Percentiles rank a stretch among this genome's conserved stretches.
Conservation (phyloP, 1,284 basidiomycete species). For the Lentinus polychrous region DNA sequence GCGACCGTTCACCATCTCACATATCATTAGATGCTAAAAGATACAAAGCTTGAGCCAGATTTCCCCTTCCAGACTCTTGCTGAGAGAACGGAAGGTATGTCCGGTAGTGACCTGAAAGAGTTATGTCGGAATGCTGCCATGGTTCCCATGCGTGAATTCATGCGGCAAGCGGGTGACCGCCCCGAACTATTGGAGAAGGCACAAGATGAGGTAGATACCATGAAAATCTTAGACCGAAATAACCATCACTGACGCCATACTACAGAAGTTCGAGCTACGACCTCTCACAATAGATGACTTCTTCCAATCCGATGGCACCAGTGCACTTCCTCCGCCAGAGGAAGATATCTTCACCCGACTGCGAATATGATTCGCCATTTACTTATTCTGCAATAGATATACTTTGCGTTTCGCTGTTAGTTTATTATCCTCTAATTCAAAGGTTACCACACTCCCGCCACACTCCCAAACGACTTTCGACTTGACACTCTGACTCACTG, state of each 20-base stretch:
- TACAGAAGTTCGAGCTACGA: conserved; percentile 69
- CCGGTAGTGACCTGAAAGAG: conserved; percentile 92
- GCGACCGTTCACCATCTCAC: neutral
- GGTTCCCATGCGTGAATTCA: conserved; percentile 85
- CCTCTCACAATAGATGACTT: conserved; percentile 70
- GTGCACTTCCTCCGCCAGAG: conserved; percentile 15
- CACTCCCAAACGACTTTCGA: no score
- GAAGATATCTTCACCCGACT: conserved; percentile 1
- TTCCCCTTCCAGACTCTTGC: conserved; percentile 72
- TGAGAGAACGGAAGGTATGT: conserved; percentile 68
- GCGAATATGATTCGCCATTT: conserved; percentile 2
- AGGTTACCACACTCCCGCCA: no score
- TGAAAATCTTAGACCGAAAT: neutral
- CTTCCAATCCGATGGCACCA: conserved; percentile 47
- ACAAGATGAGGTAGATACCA: conserved; percentile 44
- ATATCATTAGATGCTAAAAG: conserved; percentile 73
- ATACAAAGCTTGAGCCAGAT: conserved; percentile 59
- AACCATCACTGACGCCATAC: neutral
- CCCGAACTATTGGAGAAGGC: conserved; percentile 44
- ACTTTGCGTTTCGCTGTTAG: no score
- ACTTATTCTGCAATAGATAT: no score
- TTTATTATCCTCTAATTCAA: no score
- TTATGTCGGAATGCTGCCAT: conserved; percentile 92
- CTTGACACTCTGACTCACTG: no score
- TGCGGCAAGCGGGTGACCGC: conserved; percentile 55